A percentile compares a stretch with the other conserved stretches of the same genome.
phyloP scores from a whole-genome alignment of 768 basidiomycete species.

The Amanita subjunquillea region DNA sequence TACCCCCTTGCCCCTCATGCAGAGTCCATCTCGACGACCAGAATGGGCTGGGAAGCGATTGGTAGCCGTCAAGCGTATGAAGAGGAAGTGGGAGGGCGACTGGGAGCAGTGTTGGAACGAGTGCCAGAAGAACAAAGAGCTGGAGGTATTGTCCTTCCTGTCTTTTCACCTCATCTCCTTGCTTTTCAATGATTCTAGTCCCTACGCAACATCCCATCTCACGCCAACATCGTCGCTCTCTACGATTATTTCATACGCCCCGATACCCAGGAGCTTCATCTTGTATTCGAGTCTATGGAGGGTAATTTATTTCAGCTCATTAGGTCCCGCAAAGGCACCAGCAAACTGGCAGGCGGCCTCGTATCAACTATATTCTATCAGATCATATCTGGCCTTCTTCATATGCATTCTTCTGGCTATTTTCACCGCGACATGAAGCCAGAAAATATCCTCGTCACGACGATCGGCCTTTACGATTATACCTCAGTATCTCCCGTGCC shows the following conservation, averaged over 20 bases:
- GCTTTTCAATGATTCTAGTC: conserved; percentile 42
- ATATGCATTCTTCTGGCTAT: conserved; percentile 88
- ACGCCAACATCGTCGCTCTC: conserved; percentile 95
- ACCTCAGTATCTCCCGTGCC: conserved; percentile 65
- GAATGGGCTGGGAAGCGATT: conserved; percentile 93
- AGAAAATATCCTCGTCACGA: conserved; percentile 97
- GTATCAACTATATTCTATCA: conserved; percentile 93
- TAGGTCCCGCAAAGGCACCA: conserved; percentile 81
- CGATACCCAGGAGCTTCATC: conserved; percentile 91
- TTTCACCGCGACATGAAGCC: conserved; percentile 99
- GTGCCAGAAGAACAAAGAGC: conserved; percentile 89
- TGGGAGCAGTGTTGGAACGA: conserved; percentile 99
- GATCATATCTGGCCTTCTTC: conserved; percentile 81
- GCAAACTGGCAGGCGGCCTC: conserved; percentile 93
- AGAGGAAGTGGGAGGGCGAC: conserved; percentile 93
- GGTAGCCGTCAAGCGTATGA: conserved; percentile 98
- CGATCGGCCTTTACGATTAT: conserved; percentile 92
- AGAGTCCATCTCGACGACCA: conserved; percentile 84
- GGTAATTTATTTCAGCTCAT: conserved; percentile 99
- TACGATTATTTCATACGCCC: conserved; percentile 99
- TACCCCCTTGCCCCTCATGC: conserved; percentile 89
- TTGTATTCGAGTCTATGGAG: conserved; percentile 99
- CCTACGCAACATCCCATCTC: conserved; percentile 85
- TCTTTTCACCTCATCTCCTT: not conserved
- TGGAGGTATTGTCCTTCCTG: conserved; percentile 51